Conservation (phyloP, 1,284 basidiomycete genomes). For the Apiotrichum gracile region DNA sequence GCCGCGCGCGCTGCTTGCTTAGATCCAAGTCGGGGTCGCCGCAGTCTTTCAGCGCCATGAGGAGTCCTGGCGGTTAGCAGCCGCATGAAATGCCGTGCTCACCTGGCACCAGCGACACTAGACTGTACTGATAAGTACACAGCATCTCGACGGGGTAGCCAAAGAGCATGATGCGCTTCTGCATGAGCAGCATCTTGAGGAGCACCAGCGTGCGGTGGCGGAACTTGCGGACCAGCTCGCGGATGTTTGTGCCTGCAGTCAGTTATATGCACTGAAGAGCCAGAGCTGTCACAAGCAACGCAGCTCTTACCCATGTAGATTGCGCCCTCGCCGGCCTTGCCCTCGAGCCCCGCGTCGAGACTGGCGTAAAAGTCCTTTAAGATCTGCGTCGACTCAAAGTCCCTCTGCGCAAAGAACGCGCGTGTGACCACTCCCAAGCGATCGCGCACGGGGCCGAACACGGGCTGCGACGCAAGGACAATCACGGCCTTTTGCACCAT, state of each 20-base stretch:
- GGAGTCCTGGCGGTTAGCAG: conserved; percentile 54
- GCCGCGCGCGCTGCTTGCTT: conserved; percentile 54
- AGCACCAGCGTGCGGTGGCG: conserved; percentile 86
- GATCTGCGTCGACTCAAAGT: conserved; percentile 77
- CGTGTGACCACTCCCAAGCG: conserved; percentile 94
- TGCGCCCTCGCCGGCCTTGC: conserved; percentile 38
- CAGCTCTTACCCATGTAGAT: conserved; percentile 43
- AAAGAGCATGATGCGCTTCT: conserved; percentile 91
- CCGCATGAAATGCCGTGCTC: conserved; percentile 15
- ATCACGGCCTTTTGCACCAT: conserved; percentile 98
- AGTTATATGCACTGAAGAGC: conserved; percentile 3
- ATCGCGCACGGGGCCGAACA: conserved; percentile 62
- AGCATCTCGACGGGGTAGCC: conserved; percentile 94
- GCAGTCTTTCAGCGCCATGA: conserved; percentile 83
- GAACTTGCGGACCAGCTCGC: conserved; percentile 90
- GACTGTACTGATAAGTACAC: conserved; percentile 95
- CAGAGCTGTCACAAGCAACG: background rate
- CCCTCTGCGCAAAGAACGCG: conserved; percentile 80
- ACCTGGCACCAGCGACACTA: conserved; percentile 79
- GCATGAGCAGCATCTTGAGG: conserved; percentile 90
- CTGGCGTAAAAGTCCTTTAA: conserved; percentile 74
- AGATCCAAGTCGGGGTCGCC: conserved; percentile 80
- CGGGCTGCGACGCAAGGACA: conserved; percentile 80
- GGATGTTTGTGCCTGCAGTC: conserved; percentile 69
- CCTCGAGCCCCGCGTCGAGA: conserved; percentile 53